Percentiles rank a stretch among this genome's conserved stretches.
These are phyloP conservation scores for Fusarium nygamai DNA, from an alignment of 2,329 filamentous ascomycete genomes.

Conservation along the genomic window DNA sequence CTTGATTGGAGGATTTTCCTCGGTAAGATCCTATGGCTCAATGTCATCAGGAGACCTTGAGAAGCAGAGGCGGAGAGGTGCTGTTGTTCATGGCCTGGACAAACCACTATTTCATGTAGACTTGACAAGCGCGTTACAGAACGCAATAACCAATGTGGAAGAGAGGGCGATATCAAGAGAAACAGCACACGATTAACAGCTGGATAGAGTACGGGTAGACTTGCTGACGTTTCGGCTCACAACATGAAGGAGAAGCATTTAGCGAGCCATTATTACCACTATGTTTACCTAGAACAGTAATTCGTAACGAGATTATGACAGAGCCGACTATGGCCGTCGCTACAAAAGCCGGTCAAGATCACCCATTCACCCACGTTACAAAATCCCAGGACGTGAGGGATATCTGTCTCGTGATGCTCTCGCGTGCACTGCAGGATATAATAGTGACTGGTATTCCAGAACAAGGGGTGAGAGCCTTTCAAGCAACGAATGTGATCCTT, in stretches of 20 bases:
- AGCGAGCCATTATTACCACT: conserved; percentile 2
- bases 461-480: conserved; percentile 23
- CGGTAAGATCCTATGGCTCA: conserved; percentile 16
- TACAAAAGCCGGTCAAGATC: conserved; percentile 19
- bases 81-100: conserved; percentile 86
- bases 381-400: not conserved
- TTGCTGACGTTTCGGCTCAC: not conserved
- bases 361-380: not conserved
- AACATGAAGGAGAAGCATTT: not conserved
- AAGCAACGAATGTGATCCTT: conserved; percentile 43
- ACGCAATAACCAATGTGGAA: conserved; percentile 83
- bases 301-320: not conserved
- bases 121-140: conserved; percentile 87
- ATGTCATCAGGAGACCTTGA: conserved; percentile 44
- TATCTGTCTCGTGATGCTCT: conserved; percentile 4
- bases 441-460: conserved; percentile 4
- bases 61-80: conserved; percentile 59
- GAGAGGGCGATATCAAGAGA: conserved; percentile 53
- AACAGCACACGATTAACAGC: not conserved
- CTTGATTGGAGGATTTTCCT: conserved; percentile 36
- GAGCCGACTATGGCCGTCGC: not conserved
- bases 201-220: not conserved
- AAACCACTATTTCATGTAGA: conserved; percentile 94
- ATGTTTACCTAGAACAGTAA: not conserved
- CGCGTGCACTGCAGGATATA: not conserved